These are phyloP conservation scores for Stevia rebaudiana DNA, from an alignment of 140 eudicot species.

Conservation along the genomic window DNA sequence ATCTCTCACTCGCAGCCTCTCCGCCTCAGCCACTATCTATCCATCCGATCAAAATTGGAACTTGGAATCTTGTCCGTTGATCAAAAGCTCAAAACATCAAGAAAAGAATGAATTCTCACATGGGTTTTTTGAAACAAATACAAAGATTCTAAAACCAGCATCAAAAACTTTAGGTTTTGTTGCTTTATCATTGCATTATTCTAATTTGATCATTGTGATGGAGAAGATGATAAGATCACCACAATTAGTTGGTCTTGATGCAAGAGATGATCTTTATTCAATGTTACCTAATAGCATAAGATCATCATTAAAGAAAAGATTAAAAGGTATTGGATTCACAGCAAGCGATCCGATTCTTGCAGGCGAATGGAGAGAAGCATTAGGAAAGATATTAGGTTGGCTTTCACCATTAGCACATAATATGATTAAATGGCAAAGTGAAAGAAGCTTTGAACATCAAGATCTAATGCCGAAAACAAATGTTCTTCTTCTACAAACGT, in stretches of 20 bases:
- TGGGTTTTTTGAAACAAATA: constrained; percentile 55
- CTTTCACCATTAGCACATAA: constrained; percentile 85
- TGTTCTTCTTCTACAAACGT: constrained; percentile 67
- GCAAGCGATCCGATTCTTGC: constrained; percentile 80
- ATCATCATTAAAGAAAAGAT: constrained; percentile 46
- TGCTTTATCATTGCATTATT: constrained; percentile 71
- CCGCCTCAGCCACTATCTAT: constrained; percentile 78
- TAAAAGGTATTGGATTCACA: constrained; percentile 72
- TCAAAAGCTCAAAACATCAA: constrained; percentile 37
- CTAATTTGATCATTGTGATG: constrained; percentile 73
- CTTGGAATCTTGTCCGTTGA: constrained; percentile 65
- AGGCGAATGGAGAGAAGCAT: constrained; percentile 82
- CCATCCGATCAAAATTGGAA: constrained; percentile 50
- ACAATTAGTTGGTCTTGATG: constrained; percentile 77
- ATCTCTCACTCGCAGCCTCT: constrained; percentile 62
- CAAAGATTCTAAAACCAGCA: constrained; percentile 55
- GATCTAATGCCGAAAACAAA: constrained; percentile 59
- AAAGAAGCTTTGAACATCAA: constrained; percentile 90
- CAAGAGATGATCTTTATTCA: constrained; percentile 83
- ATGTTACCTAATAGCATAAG: constrained; percentile 82
- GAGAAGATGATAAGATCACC: constrained; percentile 90
- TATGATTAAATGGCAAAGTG: constrained; percentile 98
- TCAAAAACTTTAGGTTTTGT: constrained; percentile 63
- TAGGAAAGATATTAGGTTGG: constrained; percentile 80
- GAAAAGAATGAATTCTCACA: constrained; percentile 32